A percentile compares a stretch with the other conserved stretches of the same genome.
These are phyloP conservation scores for Fermentozyma sake DNA, from an alignment of 1,139 yeast genomes.

Conservation along the genomic window DNA sequence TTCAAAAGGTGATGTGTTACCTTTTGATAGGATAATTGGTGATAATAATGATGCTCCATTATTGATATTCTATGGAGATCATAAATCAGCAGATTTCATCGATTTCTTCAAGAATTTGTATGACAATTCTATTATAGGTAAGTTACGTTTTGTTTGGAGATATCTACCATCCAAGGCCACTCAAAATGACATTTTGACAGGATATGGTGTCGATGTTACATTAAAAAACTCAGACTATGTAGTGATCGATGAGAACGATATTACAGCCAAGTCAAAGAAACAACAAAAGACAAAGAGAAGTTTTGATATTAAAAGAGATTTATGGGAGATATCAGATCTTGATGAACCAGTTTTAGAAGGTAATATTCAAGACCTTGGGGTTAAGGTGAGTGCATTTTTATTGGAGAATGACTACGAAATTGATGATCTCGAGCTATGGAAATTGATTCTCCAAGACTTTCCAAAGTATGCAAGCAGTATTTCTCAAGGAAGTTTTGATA, in stretches of 20 bases:
- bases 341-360: slow-evolving; percentile 12
- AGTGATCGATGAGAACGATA: slow-evolving; percentile 56
- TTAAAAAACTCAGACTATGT: slow-evolving; percentile 62
- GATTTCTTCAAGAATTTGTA: slow-evolving; percentile 56
- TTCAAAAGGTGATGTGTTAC: slow-evolving; percentile 21
- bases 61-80: slow-evolving; percentile 49
- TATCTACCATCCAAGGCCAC: slow-evolving; percentile 39
- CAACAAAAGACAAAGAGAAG: slow-evolving; percentile 1
- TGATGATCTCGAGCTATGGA: slow-evolving; percentile 29
- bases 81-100: slow-evolving; percentile 43
- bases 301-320: slow-evolving; percentile 7
- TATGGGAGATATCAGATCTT: slow-evolving; percentile 9
- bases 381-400: slow-evolving; percentile 44
- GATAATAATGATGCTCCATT: slow-evolving; percentile 33
- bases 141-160: slow-evolving; percentile 73
- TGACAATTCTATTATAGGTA: slow-evolving; percentile 59
- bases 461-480: slow-evolving; percentile 45
- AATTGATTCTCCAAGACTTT: slow-evolving; percentile 39
- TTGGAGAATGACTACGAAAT: slow-evolving; percentile 22
- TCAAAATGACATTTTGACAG: slow-evolving; percentile 41
- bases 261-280: slow-evolving; percentile 3
- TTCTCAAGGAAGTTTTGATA: too few relatives aligned
- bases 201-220: slow-evolving; percentile 64
- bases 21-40: slow-evolving; percentile 64
- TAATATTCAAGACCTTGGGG: slow-evolving; percentile 35